Evolutionary conservation across 495 filamentous ascomycete genomes (phyloP).

Genomic region (Parathielavia appendiculata): DNA sequence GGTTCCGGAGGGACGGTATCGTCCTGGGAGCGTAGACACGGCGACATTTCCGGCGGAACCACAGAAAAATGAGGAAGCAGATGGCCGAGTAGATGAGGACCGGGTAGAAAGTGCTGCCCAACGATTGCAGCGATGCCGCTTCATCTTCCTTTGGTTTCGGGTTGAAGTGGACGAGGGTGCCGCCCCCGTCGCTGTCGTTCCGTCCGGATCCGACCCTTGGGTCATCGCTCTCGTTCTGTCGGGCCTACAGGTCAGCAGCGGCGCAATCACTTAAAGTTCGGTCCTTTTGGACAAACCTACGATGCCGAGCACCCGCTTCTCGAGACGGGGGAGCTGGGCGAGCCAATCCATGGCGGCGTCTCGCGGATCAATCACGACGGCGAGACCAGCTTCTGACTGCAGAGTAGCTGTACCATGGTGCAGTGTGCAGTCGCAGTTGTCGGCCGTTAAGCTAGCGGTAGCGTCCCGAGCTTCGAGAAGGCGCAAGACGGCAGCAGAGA

Average conservation of each 20-base stretch:
- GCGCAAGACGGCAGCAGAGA: neutral
- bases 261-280: neutral
- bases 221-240: conserved; percentile 28
- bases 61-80: conserved; percentile 31
- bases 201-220: conserved; percentile 29
- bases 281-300: neutral
- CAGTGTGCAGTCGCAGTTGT: too few species aligned
- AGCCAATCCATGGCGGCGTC: conserved; percentile 10
- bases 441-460: neutral
- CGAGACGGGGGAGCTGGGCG: neutral
- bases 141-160: conserved; percentile 4
- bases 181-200: conserved; percentile 23
- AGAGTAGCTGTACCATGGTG: conserved; percentile 7
- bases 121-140: conserved; percentile 27
- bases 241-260: neutral
- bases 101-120: conserved; percentile 52
- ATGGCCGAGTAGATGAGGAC: conserved; percentile 37
- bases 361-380: conserved; percentile 1
- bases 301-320: conserved; percentile 1
- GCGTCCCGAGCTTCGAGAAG: neutral
- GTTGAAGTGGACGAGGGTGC: conserved; percentile 24
- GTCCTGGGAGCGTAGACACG: conserved; percentile 36
- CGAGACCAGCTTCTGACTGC: neutral
- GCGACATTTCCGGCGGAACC: conserved; percentile 25
- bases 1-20: conserved; percentile 21